A percentile compares a stretch with the other conserved stretches of the same genome.
Evolutionary conservation across 371 early-diverging fungal species (phyloP).

Genomic region (Fennellomyces sp.): DNA sequence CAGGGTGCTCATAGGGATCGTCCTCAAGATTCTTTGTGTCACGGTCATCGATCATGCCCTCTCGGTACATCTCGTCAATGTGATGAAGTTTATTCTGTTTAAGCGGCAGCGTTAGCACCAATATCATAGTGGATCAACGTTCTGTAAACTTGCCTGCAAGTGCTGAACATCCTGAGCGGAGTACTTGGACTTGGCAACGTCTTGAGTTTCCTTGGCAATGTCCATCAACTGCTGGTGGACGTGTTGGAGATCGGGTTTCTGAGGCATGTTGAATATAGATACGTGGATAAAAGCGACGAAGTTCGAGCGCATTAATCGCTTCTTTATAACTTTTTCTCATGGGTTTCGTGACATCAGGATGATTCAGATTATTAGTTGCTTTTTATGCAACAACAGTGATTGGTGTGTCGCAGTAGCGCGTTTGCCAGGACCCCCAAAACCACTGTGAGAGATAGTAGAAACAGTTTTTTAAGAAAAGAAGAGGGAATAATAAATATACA

Average conservation of each 20-base stretch:
- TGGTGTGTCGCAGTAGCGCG: too few relatives aligned
- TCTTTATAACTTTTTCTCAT: not conserved
- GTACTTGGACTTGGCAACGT: slow-evolving; percentile 29
- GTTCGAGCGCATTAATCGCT: not conserved
- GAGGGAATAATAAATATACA: not conserved
- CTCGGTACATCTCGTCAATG: slow-evolving; percentile 26
- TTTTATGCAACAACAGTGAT: not conserved
- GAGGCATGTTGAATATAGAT: slow-evolving; percentile 9
- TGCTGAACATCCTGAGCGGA: slow-evolving; percentile 34
- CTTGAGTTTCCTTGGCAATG: slow-evolving; percentile 40
- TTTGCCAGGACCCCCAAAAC: too few relatives aligned
- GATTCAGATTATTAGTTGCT: not conserved
- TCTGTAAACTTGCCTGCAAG: slow-evolving; percentile 26
- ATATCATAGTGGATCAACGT: too few relatives aligned
- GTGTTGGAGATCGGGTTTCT: slow-evolving; percentile 13
- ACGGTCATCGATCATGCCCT: slow-evolving; percentile 23
- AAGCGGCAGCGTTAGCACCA: too few relatives aligned
- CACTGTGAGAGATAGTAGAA: not conserved
- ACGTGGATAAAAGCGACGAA: not conserved
- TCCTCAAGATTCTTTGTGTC: slow-evolving; percentile 10
- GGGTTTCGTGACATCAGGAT: slow-evolving; percentile 1
- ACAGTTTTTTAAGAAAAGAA: not conserved
- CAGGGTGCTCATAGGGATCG: slow-evolving; percentile 43
- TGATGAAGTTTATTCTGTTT: slow-evolving; percentile 31
- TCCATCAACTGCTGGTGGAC: slow-evolving; percentile 44